Evolutionary conservation across 768 basidiomycete species (phyloP), one percentile per base, ranked within the genome.

Genomic region (Mycena albidolilacea): DNA sequence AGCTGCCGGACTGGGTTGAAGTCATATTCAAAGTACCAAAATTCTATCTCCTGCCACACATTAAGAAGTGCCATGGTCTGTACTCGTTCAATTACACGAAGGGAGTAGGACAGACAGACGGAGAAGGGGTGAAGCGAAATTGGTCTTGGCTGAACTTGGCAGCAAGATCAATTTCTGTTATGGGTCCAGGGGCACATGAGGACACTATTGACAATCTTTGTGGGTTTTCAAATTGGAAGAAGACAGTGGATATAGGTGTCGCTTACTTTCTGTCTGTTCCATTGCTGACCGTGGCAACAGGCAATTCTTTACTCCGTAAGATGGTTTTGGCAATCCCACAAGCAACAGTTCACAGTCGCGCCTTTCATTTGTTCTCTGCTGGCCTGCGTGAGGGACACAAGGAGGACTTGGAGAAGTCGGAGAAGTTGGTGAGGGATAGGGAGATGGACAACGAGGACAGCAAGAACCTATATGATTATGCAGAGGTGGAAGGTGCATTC

Each of bases 111-210:
- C 74, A 79, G 1, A 81, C 77, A 7, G 81, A 83, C 72, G 81
- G 84, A 0, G 84, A 86, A 62, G 82, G 75, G 0, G 76, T 81
- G 0, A 84, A 87, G 60, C 61, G 78, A 0, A 76, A 75, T 4
- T 86, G 85, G 85, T 70, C 81, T 0, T 71, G 67, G 68, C 64
- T 78, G 9, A 80, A 78, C 50, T 57, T 64, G n/a, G 64, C 63
- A 1, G 78, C 76, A 10, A 48, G 67, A 5, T 75, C 64, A 12
- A 59, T 74, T 5, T 72, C 69, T 1, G 64, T 73, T 44, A 79
- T 79, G 78, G 75, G 72, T 0, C 78, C 76, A 2, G 79, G 79
- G 14, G 44, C 65, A 6, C 76, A 74, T 0, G 66, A 70, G 11
- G 79, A 82, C 30, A 79, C 78, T 0, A 64, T 82, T 10, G 77